Evolutionary conservation across 805 yeast genomes (phyloP).

Genomic region (Yarrowia sp.): DNA sequence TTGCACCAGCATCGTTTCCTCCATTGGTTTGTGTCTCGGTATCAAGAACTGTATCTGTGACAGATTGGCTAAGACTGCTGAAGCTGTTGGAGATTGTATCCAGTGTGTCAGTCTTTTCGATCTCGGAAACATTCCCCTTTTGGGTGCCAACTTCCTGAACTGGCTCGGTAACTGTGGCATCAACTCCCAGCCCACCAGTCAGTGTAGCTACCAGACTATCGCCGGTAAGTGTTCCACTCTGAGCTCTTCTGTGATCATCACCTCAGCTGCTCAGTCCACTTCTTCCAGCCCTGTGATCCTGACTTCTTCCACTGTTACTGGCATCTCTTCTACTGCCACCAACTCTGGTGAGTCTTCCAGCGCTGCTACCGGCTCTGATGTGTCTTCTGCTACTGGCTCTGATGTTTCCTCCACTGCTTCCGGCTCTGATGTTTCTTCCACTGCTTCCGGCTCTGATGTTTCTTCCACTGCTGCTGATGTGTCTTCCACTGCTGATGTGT

Average conservation of each 20-base stretch:
- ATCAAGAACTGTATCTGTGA: conserved; percentile 2
- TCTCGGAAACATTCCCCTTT: conserved; percentile 7
- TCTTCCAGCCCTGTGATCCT: background rate
- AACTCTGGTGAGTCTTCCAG: too few relatives aligned
- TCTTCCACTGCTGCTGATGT: too few relatives aligned
- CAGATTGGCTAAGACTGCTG: conserved; percentile 3
- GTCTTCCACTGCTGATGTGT: background rate
- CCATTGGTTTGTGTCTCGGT: conserved; percentile 23
- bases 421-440: too few relatives aligned
- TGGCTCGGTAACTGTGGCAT: conserved; percentile 6
- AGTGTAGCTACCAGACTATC: conserved; percentile 9
- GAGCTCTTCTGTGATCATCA: conserved; percentile 8
- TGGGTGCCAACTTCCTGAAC: conserved; percentile 25
- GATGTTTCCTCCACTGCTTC: too few relatives aligned
- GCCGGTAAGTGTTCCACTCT: conserved; percentile 10
- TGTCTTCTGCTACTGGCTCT: too few relatives aligned
- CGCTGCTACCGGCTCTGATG: too few relatives aligned
- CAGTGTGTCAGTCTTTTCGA: conserved; percentile 17
- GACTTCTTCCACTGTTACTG: background rate
- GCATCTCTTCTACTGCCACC: too few relatives aligned
- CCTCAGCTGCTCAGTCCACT: conserved; percentile 7
- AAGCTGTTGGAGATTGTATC: conserved; percentile 9
- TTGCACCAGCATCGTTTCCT: background rate
- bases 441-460: too few relatives aligned
- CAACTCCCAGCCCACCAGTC: background rate